Base-by-base conservation (phyloP, 148 eudicot genomes). In the Vaccinium myrtillus region DNA sequence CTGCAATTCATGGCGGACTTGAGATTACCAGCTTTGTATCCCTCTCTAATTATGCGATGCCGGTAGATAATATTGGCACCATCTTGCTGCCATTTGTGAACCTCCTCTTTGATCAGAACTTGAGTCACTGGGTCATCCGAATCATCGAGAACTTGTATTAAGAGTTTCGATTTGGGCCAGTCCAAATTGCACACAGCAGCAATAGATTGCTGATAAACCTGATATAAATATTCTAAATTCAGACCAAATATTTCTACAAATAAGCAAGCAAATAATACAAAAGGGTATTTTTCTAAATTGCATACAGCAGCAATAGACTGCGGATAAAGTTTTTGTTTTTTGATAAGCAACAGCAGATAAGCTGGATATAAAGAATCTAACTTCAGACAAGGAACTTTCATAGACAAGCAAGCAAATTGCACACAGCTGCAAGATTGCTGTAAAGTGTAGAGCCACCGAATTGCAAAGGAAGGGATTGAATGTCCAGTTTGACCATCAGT, bases 141-240 rank as follows among this genome's bases (percentile, higher is more conserved):
- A 88, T 97, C 99, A 82, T 97, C 99, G 83, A 97, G 82, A 48
- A 97, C 80, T 87, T 97, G 99, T 30, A 97, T 91, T 27, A 97
- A 86, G 70, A 97, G 15, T 82, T 87, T 97, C 39, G 91, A 88
- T 78, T 97, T 94, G 0, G 99, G 99, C 99, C 99, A 97, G 48
- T 97, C 95, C 83, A 97, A 87, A 83, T 84, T 91, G 85, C 99
- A 97, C 65, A 95, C 99, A 30, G 99, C 99, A 48, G 86, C 98
- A 54, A 97, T 97, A 51, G 98, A 94, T 86, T 97, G 99, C 87
- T 95, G 98, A 89, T 97, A 97, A 85, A 97, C 99, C 99, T 97
- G 90, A 86, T 14, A 70, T 18, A 9, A 18, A 39, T 1, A 75
- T 36, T n/a, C n/a, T n/a, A 78, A 46, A 84, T 23, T 48, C 83